phyloP scores from a whole-genome alignment of 2,329 filamentous ascomycete species.

The Chaetoscypha palmicola region DNA sequence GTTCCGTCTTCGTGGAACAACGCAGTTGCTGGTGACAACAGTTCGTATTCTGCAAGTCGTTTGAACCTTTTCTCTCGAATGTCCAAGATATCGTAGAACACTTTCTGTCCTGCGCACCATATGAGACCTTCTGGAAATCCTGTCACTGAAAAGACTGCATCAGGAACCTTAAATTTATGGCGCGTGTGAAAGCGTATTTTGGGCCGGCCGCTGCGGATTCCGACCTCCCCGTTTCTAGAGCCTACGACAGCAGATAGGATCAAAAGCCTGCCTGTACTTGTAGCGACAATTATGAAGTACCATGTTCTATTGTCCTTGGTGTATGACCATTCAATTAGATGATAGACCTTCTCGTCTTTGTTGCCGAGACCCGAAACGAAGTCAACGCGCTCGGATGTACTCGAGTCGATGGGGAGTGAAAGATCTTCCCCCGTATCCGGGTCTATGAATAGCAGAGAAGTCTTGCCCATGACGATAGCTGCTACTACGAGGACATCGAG shows the following conservation, averaged over 20 bases:
- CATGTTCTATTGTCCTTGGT: conserved; percentile 50
- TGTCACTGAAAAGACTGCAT: conserved; percentile 49
- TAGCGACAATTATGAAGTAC: conserved; percentile 56
- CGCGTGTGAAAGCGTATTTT: conserved; percentile 48
- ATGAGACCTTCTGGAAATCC: conserved; percentile 50
- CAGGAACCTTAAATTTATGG: conserved; percentile 39
- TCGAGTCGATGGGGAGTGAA: conserved; percentile 38
- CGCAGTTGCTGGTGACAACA: conserved; percentile 47
- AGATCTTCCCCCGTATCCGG: conserved; percentile 46
- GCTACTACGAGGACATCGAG: conserved; percentile 49
- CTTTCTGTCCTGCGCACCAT: conserved; percentile 43
- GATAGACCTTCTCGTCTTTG: conserved; percentile 50
- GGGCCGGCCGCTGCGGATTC: not conserved
- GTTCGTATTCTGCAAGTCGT: conserved; percentile 38
- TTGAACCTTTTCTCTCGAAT: conserved; percentile 44
- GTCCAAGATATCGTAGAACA: conserved; percentile 53
- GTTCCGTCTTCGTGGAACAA: conserved; percentile 43
- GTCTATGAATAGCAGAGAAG: conserved; percentile 51
- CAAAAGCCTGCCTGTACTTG: conserved; percentile 46
- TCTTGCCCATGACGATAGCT: conserved; percentile 36
- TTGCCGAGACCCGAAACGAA: conserved; percentile 52
- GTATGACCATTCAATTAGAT: conserved; percentile 58
- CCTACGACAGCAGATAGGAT: conserved; percentile 44
- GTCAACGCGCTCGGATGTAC: conserved; percentile 35
- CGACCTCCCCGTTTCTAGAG: conserved; percentile 13